Evolutionary conservation across 176 grass and related monocot genomes (phyloP), one percentile per base, ranked within the genome.

Genomic region (Cenchrus americanus): DNA sequence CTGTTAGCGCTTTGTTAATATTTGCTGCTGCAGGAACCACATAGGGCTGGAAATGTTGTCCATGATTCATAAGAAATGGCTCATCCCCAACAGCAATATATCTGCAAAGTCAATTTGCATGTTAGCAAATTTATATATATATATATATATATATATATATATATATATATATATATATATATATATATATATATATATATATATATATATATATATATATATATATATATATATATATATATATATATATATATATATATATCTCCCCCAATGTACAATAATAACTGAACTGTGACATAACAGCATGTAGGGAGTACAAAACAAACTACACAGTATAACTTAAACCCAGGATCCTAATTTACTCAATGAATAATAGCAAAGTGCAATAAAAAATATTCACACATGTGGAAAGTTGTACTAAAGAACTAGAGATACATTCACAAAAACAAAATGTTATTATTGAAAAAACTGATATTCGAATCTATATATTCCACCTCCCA

Each of bases 51-150:
- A 90, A 92, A 44, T 64, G 81, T 51, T 89, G 89, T 62, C 91
- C 87, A 66, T 94, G 90, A 69, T 60, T 93, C 40, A 88, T 64
- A 81, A 86, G 82, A 85, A 98, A 98, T 77, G 93, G 89, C 71
- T 95, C 91, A n/a, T 98, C 93, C 24, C 96, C 96, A 42, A 98
- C 78, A 78, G 85, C 74, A 87, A 98, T 78, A 80, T 89, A 98
- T 65, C 93, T 98, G 85, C n/a, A 81, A 86, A 73, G 69, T 87
- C 21, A 52, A 47, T 84, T 80, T 68, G 9, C 64, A 61, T 54
- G 15, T 83, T 79, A 88, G 44, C 6, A 47, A 34, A 77, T 71
- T 43, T 34, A 75, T 11, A 58, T 49, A 0, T 27, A 60, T 23
- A 24, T 5, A 24, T 12, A 61, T 61, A n/a, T n/a, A n/a, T n/a